A percentile compares a stretch with the other conserved stretches of the same genome.
Evolutionary conservation across 805 yeast species (phyloP).

Genomic region (Komagataella pseudopastoris): DNA sequence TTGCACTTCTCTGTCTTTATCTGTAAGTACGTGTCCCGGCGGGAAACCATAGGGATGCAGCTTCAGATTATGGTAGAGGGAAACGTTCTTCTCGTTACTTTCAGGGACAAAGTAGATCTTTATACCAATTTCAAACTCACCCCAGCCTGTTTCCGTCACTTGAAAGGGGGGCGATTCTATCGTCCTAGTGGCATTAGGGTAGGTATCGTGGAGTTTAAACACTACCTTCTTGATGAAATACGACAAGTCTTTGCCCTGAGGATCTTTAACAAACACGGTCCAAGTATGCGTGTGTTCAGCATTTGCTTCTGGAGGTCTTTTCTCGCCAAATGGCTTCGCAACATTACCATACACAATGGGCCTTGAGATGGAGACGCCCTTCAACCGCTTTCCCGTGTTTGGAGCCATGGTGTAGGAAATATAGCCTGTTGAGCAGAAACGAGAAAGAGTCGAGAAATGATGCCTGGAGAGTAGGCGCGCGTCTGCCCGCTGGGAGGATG

Average conservation of each 20-base stretch:
- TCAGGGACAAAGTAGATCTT: constrained; percentile 80
- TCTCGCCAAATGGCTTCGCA: constrained; percentile 51
- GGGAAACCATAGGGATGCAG: constrained; percentile 60
- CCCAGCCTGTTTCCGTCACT: constrained; percentile 98
- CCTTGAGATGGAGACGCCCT: constrained; percentile 56
- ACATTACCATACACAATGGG: constrained; percentile 77
- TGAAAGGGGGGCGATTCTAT: constrained; percentile 88
- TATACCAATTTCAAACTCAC: constrained; percentile 89
- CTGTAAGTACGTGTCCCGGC: not conserved
- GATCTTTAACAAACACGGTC: constrained; percentile 85
- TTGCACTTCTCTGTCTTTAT: constrained; percentile 31
- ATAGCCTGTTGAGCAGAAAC: not conserved
- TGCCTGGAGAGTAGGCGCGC: not conserved
- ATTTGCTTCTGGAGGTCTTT: constrained; percentile 51
- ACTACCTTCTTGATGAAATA: constrained; percentile 81
- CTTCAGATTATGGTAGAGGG: constrained; percentile 78
- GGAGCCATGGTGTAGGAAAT: not conserved
- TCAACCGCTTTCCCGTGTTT: not conserved
- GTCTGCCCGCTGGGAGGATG: not conserved
- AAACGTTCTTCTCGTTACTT: constrained; percentile 77
- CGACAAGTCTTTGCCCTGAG: constrained; percentile 66
- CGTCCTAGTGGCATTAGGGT: constrained; percentile 73
- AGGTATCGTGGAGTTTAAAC: constrained; percentile 91
- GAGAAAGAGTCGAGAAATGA: not conserved
- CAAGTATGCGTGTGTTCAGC: constrained; percentile 89